Base-by-base conservation (phyloP, 1,284 basidiomycete genomes). In the Pyrrhoderma lamaoense region DNA sequence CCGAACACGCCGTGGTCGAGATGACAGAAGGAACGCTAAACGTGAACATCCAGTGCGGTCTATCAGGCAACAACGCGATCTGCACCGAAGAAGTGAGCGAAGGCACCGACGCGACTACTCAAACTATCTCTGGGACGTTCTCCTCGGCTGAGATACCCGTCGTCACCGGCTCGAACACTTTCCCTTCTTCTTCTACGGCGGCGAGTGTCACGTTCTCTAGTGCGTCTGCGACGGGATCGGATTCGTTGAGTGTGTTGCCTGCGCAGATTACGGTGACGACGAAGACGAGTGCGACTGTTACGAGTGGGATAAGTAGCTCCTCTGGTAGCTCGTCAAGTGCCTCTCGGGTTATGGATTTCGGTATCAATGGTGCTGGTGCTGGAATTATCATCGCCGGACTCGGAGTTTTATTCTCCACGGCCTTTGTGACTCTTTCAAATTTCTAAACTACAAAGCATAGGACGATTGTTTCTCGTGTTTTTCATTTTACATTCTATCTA, bases 1-100 rank as follows among this genome's bases (percentile, higher is more conserved):
- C 53, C 11, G 44, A 51, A 36, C 25, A n/a, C 44, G 53, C 53
- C 13, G 46, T 40, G 14, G 38, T 55, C 27, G 37, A 36, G 11
- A 48, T 49, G 13, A 45, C 49, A 25, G 44, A 42, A 13, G 47
- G 38, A 5, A 21, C 49, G 19, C 22, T 55, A 16, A 31, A 42
- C 9, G 44, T 55, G 39, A 45, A 44, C 27, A 45, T 49, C 2
- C 21, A 47, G 13, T 55, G 53, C 45, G 49, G 38, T 16, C 31
- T 55, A 11, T 2, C 23, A 8, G 31, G 42, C 16, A 14, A 7
- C 31, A 53, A 42, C 36, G 40, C 38, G 35, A 39, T 47, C 18
- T 53, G 38, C 19, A 34, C 48, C 39, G 31, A 22, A 16, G 7
- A 22, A 22, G n/a, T 22, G 38, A 40, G 38, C 21, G 38, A 16